Evolutionary conservation across 495 filamentous ascomycete genomes (phyloP).

Genomic region (Trypethelium eluteriae): DNA sequence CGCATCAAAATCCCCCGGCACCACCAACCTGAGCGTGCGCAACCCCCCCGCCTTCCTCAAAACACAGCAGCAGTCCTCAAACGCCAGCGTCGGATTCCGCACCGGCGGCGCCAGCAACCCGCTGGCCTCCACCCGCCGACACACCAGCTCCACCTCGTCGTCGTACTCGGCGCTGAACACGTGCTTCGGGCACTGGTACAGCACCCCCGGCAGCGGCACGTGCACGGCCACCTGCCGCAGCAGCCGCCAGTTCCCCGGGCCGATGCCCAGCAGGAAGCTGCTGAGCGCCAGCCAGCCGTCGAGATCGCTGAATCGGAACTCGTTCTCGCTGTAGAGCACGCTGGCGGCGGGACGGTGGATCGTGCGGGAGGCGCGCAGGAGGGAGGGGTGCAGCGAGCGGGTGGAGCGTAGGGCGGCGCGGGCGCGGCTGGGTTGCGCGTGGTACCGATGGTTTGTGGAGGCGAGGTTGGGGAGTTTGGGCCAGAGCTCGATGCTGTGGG

Average conservation of each 20-base stretch:
- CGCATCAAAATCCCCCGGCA: neutral
- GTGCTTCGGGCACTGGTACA: neutral
- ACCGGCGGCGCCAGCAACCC: neutral
- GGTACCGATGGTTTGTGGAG: neutral
- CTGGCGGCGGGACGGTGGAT: neutral
- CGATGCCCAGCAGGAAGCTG: conserved; percentile 13
- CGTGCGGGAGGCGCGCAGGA: neutral
- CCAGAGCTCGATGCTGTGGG: neutral
- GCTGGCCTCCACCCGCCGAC: neutral
- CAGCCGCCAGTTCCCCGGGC: neutral
- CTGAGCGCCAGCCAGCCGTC: conserved; percentile 5
- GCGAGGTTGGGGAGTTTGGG: neutral
- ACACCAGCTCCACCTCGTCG: neutral
- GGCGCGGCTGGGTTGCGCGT: neutral
- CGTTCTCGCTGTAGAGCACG: conserved; percentile 12
- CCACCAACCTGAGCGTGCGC: neutral
- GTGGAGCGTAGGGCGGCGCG: neutral
- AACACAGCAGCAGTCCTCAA: neutral
- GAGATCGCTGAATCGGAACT: conserved; percentile 15
- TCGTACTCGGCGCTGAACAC: conserved; percentile 4
- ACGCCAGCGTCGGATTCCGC: neutral
- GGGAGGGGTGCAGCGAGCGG: neutral
- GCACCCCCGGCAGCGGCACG: neutral
- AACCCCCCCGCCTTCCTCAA: neutral
- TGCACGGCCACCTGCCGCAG: conserved; percentile 11